phyloP scores from a whole-genome alignment of 2,329 filamentous ascomycete genomes.

The Microsporum audouinii region DNA sequence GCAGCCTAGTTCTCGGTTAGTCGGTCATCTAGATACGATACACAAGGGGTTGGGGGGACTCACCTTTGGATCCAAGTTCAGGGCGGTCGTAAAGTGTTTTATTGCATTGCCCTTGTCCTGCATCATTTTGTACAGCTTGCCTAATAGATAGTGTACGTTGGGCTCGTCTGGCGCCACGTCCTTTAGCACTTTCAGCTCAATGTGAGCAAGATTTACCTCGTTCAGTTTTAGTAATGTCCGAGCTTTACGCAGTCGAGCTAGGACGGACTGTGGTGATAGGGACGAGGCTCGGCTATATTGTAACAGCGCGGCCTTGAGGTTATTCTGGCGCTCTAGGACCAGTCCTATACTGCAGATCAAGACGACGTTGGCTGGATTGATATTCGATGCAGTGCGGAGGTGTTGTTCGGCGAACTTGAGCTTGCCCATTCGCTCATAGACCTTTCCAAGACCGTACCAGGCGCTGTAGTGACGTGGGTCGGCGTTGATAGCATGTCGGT shows the following conservation, averaged over 20 bases:
- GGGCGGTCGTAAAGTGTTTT: slow-evolving; percentile 82
- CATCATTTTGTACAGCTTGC: slow-evolving; percentile 50
- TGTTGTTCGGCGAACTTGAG: slow-evolving; percentile 85
- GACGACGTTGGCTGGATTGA: slow-evolving; percentile 90
- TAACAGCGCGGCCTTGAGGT: slow-evolving; percentile 62
- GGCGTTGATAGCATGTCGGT: slow-evolving; percentile 72
- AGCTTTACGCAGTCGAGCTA: slow-evolving; percentile 88
- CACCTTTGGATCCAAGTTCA: slow-evolving; percentile 96
- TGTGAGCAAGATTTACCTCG: slow-evolving; percentile 58
- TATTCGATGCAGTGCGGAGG: slow-evolving; percentile 73
- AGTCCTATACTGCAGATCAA: slow-evolving; percentile 86
- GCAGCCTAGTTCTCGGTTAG: slow-evolving; percentile 52
- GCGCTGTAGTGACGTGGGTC: slow-evolving; percentile 92
- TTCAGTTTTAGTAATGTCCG: slow-evolving; percentile 68
- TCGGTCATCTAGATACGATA: slow-evolving; percentile 10
- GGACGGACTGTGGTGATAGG: slow-evolving; percentile 65
- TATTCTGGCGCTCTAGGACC: slow-evolving; percentile 78
- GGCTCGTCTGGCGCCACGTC: slow-evolving; percentile 88
- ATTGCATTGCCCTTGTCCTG: slow-evolving; percentile 62
- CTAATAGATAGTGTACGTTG: slow-evolving; percentile 89
- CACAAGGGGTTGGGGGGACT: slow-evolving; percentile 19
- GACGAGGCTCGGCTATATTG: slow-evolving; percentile 76
- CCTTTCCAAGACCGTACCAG: slow-evolving; percentile 78
- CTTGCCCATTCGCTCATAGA: slow-evolving; percentile 82
- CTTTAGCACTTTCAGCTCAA: slow-evolving; percentile 77